Conservation (phyloP, 345 rosid genomes). For the Kernera saxatilis region DNA sequence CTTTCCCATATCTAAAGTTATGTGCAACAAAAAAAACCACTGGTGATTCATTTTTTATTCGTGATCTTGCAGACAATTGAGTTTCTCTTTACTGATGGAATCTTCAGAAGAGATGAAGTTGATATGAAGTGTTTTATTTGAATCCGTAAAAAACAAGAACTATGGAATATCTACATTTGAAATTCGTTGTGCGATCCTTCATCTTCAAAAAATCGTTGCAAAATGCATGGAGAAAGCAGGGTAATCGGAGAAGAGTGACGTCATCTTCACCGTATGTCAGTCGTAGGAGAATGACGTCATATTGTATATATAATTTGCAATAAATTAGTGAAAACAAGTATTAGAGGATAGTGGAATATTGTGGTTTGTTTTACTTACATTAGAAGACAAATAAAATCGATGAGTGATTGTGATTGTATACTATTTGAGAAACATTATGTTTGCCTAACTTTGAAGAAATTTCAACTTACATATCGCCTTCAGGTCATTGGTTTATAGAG, state of each 20-base stretch:
- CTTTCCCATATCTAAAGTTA: not conserved
- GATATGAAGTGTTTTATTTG: not conserved
- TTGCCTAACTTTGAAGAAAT: conserved; percentile 26
- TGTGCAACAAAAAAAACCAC: no score
- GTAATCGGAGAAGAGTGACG: no score
- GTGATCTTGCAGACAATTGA: not conserved
- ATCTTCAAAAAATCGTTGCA: no score
- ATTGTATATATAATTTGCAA: not conserved
- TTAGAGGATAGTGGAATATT: not conserved
- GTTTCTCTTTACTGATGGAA: not conserved
- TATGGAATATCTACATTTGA: not conserved
- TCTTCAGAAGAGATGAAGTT: not conserved
- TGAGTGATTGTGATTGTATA: conserved; percentile 12
- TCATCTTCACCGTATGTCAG: no score
- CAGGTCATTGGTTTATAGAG: conserved; percentile 8
- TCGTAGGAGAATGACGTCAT: no score
- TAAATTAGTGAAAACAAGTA: not conserved
- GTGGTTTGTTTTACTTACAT: no score
- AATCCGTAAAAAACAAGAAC: not conserved
- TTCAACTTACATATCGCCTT: not conserved
- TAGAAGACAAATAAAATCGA: not conserved
- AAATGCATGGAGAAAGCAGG: no score
- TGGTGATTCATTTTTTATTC: not conserved
- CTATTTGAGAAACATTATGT: not conserved
- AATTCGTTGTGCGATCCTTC: no score